Percentiles rank a stretch among this genome's conserved stretches.
Evolutionary conservation across 2,329 filamentous ascomycete genomes (phyloP).

Genomic region (Pezicula rhizophila): DNA sequence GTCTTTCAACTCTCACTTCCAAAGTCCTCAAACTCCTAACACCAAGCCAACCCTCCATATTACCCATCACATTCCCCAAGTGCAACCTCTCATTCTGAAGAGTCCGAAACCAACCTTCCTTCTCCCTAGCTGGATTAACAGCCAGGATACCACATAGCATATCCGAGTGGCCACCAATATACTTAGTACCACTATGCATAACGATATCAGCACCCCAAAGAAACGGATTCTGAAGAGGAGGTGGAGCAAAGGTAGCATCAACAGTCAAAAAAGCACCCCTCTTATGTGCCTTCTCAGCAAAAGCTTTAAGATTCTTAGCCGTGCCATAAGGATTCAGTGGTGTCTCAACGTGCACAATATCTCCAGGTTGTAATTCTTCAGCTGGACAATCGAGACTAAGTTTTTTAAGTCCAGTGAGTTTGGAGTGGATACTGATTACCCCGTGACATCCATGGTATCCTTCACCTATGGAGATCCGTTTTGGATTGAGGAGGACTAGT

Average conservation of each 20-base stretch:
- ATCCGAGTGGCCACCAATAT: slow-evolving; percentile 92
- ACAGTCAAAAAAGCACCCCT: slow-evolving; percentile 73
- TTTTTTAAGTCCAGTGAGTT: slow-evolving; percentile 68
- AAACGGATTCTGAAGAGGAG: slow-evolving; percentile 83
- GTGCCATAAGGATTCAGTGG: slow-evolving; percentile 87
- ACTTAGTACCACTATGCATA: slow-evolving; percentile 94
- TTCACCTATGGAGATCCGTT: slow-evolving; percentile 71
- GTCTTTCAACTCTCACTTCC: slow-evolving; percentile 72
- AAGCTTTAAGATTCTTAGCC: slow-evolving; percentile 66
- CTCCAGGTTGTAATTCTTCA: slow-evolving; percentile 64
- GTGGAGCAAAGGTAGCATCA: slow-evolving; percentile 89
- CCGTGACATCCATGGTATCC: slow-evolving; percentile 95
- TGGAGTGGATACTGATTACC: slow-evolving; percentile 66
- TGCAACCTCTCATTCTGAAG: slow-evolving; percentile 66
- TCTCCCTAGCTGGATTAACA: slow-evolving; percentile 45
- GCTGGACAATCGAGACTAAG: slow-evolving; percentile 65
- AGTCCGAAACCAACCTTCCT: slow-evolving; percentile 49
- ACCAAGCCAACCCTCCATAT: slow-evolving; percentile 86
- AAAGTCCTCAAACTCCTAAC: slow-evolving; percentile 80
- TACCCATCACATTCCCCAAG: slow-evolving; percentile 81
- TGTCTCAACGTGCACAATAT: slow-evolving; percentile 87
- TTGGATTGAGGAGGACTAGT: slow-evolving; percentile 77
- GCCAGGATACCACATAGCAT: slow-evolving; percentile 82
- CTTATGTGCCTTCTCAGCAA: slow-evolving; percentile 65
- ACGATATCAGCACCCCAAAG: slow-evolving; percentile 73